Evolutionary conservation across 768 basidiomycete species (phyloP).

Genomic region (Hortiboletus flavorubellus): DNA sequence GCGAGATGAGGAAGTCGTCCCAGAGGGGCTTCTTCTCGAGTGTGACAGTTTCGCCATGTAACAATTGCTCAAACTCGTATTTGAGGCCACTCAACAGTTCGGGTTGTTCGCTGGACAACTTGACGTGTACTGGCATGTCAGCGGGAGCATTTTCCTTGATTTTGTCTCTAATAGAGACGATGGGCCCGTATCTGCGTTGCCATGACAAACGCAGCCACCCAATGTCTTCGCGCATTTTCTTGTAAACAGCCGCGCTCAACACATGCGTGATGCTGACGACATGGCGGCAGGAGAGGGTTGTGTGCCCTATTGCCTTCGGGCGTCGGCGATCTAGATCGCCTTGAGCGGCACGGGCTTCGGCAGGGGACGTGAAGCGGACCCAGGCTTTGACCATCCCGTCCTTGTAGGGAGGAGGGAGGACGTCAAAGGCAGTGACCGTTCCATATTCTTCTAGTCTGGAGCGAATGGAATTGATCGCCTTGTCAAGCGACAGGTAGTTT

Average conservation of each 20-base stretch:
- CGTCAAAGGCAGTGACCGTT: slow-evolving; percentile 40
- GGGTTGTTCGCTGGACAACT: slow-evolving; percentile 47
- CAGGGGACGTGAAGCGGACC: slow-evolving; percentile 51
- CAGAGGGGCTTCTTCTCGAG: slow-evolving; percentile 53
- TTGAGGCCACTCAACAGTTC: slow-evolving; percentile 56
- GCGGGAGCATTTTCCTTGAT: slow-evolving; percentile 6
- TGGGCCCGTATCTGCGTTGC: slow-evolving; percentile 27
- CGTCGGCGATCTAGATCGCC: slow-evolving; percentile 44
- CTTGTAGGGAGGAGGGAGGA: slow-evolving; percentile 49
- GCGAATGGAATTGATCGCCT: slow-evolving; percentile 37
- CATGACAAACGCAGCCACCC: slow-evolving; percentile 39
- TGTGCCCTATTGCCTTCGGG: slow-evolving; percentile 44
- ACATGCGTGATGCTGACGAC: slow-evolving; percentile 49
- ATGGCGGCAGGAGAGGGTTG: slow-evolving; percentile 49
- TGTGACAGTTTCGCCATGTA: slow-evolving; percentile 57
- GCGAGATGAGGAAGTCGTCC: slow-evolving; percentile 58
- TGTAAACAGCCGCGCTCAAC: slow-evolving; percentile 38
- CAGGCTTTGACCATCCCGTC: slow-evolving; percentile 50
- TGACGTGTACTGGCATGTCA: slow-evolving; percentile 35
- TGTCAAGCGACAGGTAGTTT: slow-evolving; percentile 38
- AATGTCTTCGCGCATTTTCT: slow-evolving; percentile 44
- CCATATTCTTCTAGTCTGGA: slow-evolving; percentile 38
- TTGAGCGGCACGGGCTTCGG: slow-evolving; percentile 52
- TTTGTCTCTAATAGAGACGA: slow-evolving; percentile 30
- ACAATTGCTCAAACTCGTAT: slow-evolving; percentile 54